Evolutionary conservation across 2,329 filamentous ascomycete genomes (phyloP), one percentile per base, ranked within the genome.

Genomic region (Trichophyton rubrum): DNA sequence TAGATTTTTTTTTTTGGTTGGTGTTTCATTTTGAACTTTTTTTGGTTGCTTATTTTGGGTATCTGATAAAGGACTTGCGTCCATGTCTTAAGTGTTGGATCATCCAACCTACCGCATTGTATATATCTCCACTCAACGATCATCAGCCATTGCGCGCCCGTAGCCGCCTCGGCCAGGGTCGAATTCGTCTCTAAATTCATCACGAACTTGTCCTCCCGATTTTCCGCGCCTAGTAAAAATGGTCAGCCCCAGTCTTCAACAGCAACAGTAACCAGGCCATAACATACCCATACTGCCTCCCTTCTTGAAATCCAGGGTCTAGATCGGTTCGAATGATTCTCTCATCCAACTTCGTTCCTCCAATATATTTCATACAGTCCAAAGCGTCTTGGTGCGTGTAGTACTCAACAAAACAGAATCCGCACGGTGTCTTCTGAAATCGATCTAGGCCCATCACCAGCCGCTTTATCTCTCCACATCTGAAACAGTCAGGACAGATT

Each of bases 391-490:
- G 87, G 74, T 97, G 93, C 33, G 87, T 96, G 79, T 96, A 97
- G 78, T 99, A 99, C 77, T 99, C 93, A 70, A 99, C 93, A 71
- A 99, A 99, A 80, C 93, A 99, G 80, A 99, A 99, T 45, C 93
- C 93, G 75, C 93, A 99, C 1, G 93, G 93, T 0, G 93, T 99
- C 79, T 99, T 99, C 75, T 88, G 88, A 79, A 93, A 96, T 61
- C 93, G 87, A 73, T 99, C 93, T 59, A 99, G 84, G 57, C 93
- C 93, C 93, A 99, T 99, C 66, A 99, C 85, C 56, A 99, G 84
- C 30, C 93, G 89, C 78, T 99, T 99, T 77, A 99, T 95, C 78
- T 97, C 93, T 69, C 93, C 93, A 75, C 90, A 86, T 72, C 81
- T 84, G 59, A 33, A 53, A 41, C n/a, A 35, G 56, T 27, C 38